phyloP scores from a whole-genome alignment of 495 filamentous ascomycete genomes.

The Lophiotrema nucula region DNA sequence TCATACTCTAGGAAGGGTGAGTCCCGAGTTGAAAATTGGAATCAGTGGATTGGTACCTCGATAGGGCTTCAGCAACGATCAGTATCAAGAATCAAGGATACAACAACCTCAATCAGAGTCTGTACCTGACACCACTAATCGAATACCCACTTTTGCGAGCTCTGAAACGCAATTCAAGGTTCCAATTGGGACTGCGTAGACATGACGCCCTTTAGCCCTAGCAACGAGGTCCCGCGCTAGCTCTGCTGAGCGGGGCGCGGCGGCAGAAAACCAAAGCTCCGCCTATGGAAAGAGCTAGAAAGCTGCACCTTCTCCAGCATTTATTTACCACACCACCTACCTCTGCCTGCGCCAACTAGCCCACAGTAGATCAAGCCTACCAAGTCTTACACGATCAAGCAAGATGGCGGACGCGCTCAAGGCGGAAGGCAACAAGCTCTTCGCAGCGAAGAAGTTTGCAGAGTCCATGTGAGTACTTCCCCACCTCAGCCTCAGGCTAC shows the following conservation, averaged over 20 bases:
- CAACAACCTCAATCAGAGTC: too few species aligned
- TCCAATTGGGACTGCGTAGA: too few species aligned
- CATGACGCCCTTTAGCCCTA: constrained; percentile 26
- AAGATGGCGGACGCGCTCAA: constrained; percentile 65
- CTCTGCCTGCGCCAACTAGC: not conserved
- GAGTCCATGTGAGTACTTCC: constrained; percentile 85
- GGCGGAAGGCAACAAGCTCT: constrained; percentile 96
- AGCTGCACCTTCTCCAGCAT: constrained; percentile 15
- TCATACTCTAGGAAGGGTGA: not conserved
- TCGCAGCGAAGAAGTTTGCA: constrained; percentile 91
- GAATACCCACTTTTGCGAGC: too few species aligned
- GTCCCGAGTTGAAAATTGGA: too few species aligned
- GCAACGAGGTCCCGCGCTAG: constrained; percentile 6
- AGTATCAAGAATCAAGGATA: too few species aligned
- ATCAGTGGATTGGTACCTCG: too few species aligned
- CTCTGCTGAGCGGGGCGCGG: constrained; percentile 5
- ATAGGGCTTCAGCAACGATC: too few species aligned
- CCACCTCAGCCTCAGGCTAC: constrained; percentile 3
- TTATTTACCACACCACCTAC: constrained; percentile 27
- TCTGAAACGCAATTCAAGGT: not conserved
- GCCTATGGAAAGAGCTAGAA: constrained; percentile 32
- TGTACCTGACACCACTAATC: too few species aligned
- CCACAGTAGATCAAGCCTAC: not conserved
- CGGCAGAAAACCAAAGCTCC: constrained; percentile 11
- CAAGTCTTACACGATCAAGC: not conserved